These are phyloP conservation scores for Pichia sp. DNA, from an alignment of 1,139 yeast genomes.

Conservation along the genomic window DNA sequence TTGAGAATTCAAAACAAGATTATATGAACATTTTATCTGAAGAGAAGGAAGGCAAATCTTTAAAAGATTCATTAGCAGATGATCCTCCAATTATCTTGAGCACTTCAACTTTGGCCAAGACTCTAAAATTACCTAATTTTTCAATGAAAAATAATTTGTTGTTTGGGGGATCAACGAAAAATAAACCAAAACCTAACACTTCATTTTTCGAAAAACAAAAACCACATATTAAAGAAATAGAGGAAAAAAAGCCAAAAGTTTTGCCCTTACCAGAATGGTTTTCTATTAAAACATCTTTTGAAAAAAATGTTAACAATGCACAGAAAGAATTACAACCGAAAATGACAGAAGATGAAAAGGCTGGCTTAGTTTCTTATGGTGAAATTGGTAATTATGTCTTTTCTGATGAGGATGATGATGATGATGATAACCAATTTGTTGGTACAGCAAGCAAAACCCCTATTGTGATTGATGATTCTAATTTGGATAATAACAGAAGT, in stretches of 20 bases:
- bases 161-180: constrained; percentile 7
- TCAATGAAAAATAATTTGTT: constrained; percentile 15
- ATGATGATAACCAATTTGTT: constrained; percentile 6
- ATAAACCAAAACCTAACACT: background rate
- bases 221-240: constrained; percentile 5
- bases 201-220: constrained; percentile 6
- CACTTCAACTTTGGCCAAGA: constrained; percentile 13
- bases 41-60: constrained; percentile 10
- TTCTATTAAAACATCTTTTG: background rate
- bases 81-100: constrained; percentile 25
- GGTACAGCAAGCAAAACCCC: too few relatives aligned
- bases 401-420: constrained; percentile 11
- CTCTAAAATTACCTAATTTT: constrained; percentile 14
- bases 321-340: background rate
- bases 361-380: constrained; percentile 45
- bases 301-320: background rate
- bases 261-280: constrained; percentile 23
- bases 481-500: too few relatives aligned
- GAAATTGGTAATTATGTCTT: constrained; percentile 37
- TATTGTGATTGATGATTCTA: too few relatives aligned
- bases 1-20: constrained; percentile 38
- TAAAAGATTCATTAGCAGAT: constrained; percentile 3
- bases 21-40: constrained; percentile 18
- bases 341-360: constrained; percentile 40
- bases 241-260: constrained; percentile 9